These are phyloP conservation scores for Pseudonitzschia pungens DNA, from an alignment of 108 stramenopile species.

Conservation along the genomic window DNA sequence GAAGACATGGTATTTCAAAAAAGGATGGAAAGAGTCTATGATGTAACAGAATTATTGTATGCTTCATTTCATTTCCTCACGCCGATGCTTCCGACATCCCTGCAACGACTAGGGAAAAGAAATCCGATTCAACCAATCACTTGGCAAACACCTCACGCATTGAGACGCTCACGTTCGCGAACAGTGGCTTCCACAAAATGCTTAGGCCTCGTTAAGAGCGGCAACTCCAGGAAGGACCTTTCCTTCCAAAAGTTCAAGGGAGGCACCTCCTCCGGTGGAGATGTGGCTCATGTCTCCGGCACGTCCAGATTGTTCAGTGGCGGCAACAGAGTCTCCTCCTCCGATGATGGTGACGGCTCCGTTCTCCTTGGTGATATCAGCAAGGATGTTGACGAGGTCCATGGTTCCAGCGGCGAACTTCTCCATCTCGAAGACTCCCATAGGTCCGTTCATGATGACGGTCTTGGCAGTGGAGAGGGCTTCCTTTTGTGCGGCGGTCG, in stretches of 20 bases:
- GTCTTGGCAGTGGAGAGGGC: conserved; percentile 91
- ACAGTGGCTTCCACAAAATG: background rate
- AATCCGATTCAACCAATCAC: background rate
- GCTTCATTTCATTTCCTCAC: background rate
- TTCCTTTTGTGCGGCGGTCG: conserved; percentile 86
- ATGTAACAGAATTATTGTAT: conserved; percentile 10
- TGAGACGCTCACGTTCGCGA: background rate
- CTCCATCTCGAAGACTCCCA: conserved; percentile 99
- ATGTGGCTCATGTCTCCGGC: conserved; percentile 98
- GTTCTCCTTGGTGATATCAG: conserved; percentile 82
- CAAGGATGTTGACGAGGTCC: conserved; percentile 93
- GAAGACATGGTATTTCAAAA: background rate
- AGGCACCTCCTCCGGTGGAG: conserved; percentile 98
- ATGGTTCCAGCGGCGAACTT: conserved; percentile 94
- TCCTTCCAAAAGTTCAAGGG: conserved; percentile 97
- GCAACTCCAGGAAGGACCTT: conserved; percentile 98
- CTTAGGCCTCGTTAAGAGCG: conserved; percentile 92
- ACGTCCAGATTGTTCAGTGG: conserved; percentile 90
- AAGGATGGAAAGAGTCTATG: conserved; percentile 8
- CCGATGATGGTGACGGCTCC: conserved; percentile 98
- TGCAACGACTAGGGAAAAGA: background rate
- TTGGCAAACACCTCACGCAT: background rate
- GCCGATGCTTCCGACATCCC: background rate
- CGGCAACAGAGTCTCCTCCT: conserved; percentile 99
- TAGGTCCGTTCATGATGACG: conserved; percentile 99